These are phyloP conservation scores for Chlorella sp. DNA, from an alignment of 139 green algal species.

Conservation along the genomic window DNA sequence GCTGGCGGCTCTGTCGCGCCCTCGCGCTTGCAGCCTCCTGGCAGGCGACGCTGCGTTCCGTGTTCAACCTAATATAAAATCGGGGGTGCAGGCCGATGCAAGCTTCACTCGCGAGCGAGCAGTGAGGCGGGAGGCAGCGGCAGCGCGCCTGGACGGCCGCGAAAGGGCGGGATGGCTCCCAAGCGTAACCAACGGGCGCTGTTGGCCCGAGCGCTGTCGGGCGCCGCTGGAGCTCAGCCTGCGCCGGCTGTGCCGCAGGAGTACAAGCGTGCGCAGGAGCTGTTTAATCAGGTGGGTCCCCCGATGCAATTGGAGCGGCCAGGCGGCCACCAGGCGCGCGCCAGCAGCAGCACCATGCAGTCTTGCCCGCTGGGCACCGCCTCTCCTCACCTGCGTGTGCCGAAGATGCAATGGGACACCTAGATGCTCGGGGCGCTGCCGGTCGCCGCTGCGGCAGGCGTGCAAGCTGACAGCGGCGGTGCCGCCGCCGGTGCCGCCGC, in stretches of 20 bases:
- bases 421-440: neutral
- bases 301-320: no score
- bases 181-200: neutral
- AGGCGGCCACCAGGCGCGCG: neutral
- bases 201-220: neutral
- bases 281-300: neutral
- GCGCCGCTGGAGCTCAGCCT: neutral
- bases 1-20: neutral
- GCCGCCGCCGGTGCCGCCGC: no score
- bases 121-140: no score
- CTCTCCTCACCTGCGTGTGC: no score
- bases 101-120: no score
- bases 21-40: neutral
- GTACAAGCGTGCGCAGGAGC: constrained; percentile 21
- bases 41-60: neutral
- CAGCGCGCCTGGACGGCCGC: no score
- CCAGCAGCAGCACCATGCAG: neutral
- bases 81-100: no score
- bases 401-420: no score
- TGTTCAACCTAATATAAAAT: no score
- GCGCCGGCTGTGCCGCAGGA: neutral
- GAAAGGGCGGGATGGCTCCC: neutral
- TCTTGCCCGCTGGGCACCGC: neutral
- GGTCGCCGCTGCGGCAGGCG: neutral
- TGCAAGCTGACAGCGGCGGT: no score